Percentiles rank a stretch among this genome's conserved stretches.
phyloP scores from a whole-genome alignment of 805 yeast genomes.

The Myxozyma vanderwaltii region DNA sequence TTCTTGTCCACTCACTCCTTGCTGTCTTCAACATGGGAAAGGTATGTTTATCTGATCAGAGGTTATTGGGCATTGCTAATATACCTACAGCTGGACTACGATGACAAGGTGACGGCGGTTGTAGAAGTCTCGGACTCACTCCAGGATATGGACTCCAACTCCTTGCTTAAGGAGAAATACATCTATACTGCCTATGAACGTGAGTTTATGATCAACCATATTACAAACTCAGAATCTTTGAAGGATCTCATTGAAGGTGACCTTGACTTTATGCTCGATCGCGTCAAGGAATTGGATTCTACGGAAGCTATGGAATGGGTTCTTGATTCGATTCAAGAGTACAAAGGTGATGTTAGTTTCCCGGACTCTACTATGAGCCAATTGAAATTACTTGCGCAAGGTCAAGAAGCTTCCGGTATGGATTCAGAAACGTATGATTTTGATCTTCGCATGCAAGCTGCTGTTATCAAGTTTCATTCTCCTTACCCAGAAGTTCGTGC shows the following conservation, averaged over 20 bases:
- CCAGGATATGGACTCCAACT: background rate
- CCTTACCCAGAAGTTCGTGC: slow-evolving; percentile 53
- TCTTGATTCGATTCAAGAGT: slow-evolving; percentile 32
- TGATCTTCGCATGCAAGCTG: slow-evolving; percentile 18
- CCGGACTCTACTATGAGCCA: slow-evolving; percentile 45
- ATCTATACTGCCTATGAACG: slow-evolving; percentile 6
- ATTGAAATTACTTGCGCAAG: slow-evolving; percentile 32
- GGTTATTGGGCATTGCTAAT: too few species aligned
- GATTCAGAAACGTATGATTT: slow-evolving; percentile 14
- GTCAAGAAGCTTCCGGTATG: slow-evolving; percentile 13
- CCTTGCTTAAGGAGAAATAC: slow-evolving; percentile 6
- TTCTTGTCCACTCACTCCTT: too few species aligned
- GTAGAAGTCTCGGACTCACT: slow-evolving; percentile 5
- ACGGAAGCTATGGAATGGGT: slow-evolving; percentile 13
- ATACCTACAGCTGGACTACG: slow-evolving; percentile 6
- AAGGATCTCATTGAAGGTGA: slow-evolving; percentile 14
- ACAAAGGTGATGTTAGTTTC: slow-evolving; percentile 50
- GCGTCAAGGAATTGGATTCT: background rate
- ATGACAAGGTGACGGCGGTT: background rate
- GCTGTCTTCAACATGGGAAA: too few species aligned
- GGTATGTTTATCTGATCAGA: too few species aligned
- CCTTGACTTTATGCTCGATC: slow-evolving; percentile 10
- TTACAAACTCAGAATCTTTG: background rate
- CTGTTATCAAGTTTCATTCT: slow-evolving; percentile 23
- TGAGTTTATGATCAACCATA: slow-evolving; percentile 6